Conservation (phyloP, 75 land plant species). For the Isoetes taiwanensis region DNA sequence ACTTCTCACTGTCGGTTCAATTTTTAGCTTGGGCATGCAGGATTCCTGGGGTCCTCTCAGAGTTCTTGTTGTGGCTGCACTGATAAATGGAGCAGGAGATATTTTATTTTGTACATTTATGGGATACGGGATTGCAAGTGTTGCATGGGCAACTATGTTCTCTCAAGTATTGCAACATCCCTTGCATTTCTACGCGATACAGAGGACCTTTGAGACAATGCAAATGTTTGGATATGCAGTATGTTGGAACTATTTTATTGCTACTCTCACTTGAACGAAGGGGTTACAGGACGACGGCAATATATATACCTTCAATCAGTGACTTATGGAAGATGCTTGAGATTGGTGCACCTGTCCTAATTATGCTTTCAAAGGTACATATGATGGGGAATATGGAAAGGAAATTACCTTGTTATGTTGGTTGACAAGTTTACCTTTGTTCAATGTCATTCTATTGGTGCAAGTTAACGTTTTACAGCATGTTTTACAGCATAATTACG, state of each 20-base stretch:
- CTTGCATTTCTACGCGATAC: neutral
- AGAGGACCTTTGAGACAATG: neutral
- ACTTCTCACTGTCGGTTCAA: no score
- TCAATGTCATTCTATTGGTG: no score
- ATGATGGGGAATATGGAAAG: no score
- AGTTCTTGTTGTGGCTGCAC: conserved; percentile 64
- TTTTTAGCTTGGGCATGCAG: conserved; percentile 83
- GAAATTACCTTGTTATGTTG: no score
- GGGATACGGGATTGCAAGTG: conserved; percentile 89
- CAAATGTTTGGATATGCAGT: conserved; percentile 21
- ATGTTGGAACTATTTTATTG: conserved; percentile 76
- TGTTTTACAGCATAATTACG: no score
- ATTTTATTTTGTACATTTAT: conserved; percentile 47
- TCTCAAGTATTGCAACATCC: conserved; percentile 49
- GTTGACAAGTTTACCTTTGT: no score
- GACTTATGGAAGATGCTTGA: conserved; percentile 53
- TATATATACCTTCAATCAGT: conserved; percentile 41
- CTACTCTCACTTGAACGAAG: conserved; percentile 35
- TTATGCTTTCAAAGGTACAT: conserved; percentile 85
- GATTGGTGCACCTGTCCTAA: conserved; percentile 73
- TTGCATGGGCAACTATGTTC: conserved; percentile 93
- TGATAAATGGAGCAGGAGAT: conserved; percentile 59
- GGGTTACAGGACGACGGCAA: conserved; percentile 48
- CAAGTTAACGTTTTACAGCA: no score
- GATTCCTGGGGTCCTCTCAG: conserved; percentile 89